Conservation (phyloP, 139 green algal species). For the Picochlorum costavermella region DNA sequence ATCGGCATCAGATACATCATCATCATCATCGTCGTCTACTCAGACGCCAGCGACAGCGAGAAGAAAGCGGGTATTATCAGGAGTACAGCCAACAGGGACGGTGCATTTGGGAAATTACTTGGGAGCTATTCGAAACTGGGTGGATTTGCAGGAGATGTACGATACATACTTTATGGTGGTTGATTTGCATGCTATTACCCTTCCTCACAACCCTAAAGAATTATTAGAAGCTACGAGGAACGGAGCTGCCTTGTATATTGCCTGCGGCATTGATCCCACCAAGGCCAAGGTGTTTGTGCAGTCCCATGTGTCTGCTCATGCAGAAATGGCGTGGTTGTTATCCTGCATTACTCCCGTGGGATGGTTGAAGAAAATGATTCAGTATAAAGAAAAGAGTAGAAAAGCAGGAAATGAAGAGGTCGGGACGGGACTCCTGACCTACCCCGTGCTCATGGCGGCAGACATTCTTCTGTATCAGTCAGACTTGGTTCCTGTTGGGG, state of each 20-base stretch:
- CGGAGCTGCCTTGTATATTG: constrained; percentile 87
- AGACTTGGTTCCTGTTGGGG: constrained; percentile 93
- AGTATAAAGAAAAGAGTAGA: constrained; percentile 96
- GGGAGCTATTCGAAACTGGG: constrained; percentile 94
- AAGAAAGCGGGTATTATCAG: constrained; percentile 80
- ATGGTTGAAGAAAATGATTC: constrained; percentile 95
- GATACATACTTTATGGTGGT: constrained; percentile 95
- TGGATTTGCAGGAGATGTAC: constrained; percentile 85
- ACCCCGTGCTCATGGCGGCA: constrained; percentile 97
- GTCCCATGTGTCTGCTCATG: constrained; percentile 84
- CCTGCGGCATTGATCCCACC: constrained; percentile 79
- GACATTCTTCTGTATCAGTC: constrained; percentile 98
- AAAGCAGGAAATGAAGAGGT: constrained; percentile 56
- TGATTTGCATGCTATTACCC: constrained; percentile 92
- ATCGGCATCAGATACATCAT: not conserved
- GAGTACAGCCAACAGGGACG: constrained; percentile 92
- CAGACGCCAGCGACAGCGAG: not conserved
- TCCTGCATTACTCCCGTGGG: constrained; percentile 84
- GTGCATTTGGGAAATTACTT: constrained; percentile 98
- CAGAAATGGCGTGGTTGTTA: constrained; percentile 91
- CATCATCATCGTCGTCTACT: not conserved
- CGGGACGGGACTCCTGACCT: constrained; percentile 85
- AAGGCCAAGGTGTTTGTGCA: constrained; percentile 74
- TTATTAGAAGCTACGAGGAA: constrained; percentile 62
- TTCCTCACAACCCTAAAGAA: constrained; percentile 78